Evolutionary conservation across 2,329 filamentous ascomycete species (phyloP).

Genomic region (Diaporthe ampelina): DNA sequence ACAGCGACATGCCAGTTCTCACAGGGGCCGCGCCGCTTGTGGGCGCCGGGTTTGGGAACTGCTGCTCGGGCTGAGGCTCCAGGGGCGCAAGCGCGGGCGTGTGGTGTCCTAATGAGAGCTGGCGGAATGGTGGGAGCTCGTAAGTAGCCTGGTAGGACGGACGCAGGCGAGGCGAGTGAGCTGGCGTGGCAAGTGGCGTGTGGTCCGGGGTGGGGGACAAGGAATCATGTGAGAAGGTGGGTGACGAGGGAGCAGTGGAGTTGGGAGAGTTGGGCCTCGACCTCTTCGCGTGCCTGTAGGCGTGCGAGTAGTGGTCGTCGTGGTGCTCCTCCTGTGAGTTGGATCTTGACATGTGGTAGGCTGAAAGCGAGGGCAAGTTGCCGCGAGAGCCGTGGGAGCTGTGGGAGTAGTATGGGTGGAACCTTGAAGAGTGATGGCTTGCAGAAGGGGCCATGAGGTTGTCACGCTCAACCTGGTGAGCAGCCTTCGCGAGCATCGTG

Average conservation of each 20-base stretch:
- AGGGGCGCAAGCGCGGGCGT: slow-evolving; percentile 71
- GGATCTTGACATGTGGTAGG: slow-evolving; percentile 95
- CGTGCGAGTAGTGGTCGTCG: slow-evolving; percentile 81
- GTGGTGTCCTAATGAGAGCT: slow-evolving; percentile 66
- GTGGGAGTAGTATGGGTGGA: slow-evolving; percentile 68
- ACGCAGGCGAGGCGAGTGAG: slow-evolving; percentile 91
- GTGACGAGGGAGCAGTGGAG: slow-evolving; percentile 95
- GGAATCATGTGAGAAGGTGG: slow-evolving; percentile 96
- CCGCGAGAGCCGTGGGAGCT: slow-evolving; percentile 65
- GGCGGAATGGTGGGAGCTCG: slow-evolving; percentile 88
- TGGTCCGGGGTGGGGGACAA: slow-evolving; percentile 96
- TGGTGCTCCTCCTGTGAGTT: slow-evolving; percentile 84
- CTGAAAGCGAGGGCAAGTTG: slow-evolving; percentile 81
- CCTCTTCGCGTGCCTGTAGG: slow-evolving; percentile 82
- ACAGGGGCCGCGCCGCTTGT: slow-evolving; percentile 50
- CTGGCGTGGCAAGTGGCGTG: slow-evolving; percentile 97
- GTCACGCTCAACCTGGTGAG: slow-evolving; percentile 74
- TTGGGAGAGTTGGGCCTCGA: slow-evolving; percentile 95
- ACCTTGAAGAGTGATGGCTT: slow-evolving; percentile 61
- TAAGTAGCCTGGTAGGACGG: slow-evolving; percentile 77
- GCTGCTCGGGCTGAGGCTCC: slow-evolving; percentile 67
- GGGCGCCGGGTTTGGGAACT: slow-evolving; percentile 55
- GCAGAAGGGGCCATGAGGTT: slow-evolving; percentile 57
- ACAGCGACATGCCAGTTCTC: slow-evolving; percentile 82
- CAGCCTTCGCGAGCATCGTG: slow-evolving; percentile 72